Evolutionary conservation across 805 yeast genomes (phyloP).

Genomic region (Wickerhamiella azymoides): DNA sequence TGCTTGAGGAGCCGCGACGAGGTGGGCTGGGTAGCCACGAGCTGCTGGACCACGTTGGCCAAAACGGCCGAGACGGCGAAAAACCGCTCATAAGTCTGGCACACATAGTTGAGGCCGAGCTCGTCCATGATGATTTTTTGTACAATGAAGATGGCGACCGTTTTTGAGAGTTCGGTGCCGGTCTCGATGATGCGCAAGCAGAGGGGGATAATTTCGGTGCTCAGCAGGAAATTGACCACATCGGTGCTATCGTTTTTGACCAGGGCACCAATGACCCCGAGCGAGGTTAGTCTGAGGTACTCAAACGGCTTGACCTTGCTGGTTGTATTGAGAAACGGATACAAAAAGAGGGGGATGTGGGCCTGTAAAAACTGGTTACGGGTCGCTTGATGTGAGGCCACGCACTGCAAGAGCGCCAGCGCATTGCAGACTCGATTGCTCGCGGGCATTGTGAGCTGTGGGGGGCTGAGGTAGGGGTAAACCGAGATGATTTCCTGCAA

Average conservation of each 20-base stretch:
- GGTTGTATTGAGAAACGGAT: constrained; percentile 86
- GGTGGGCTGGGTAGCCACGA: constrained; percentile 43
- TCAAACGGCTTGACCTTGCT: constrained; percentile 89
- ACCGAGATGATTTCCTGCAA: constrained; percentile 82
- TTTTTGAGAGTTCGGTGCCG: constrained; percentile 83
- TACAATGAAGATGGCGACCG: constrained; percentile 91
- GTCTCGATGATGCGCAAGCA: constrained; percentile 92
- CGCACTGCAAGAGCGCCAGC: constrained; percentile 85
- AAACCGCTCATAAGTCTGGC: constrained; percentile 90
- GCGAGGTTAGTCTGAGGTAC: constrained; percentile 77
- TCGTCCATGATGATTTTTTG: constrained; percentile 89
- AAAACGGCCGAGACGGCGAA: constrained; percentile 86
- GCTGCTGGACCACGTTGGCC: constrained; percentile 76
- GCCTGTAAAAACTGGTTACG: constrained; percentile 74
- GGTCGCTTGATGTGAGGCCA: constrained; percentile 88
- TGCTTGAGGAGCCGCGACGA: constrained; percentile 82
- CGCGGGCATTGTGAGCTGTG: constrained; percentile 67
- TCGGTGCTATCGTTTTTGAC: constrained; percentile 94
- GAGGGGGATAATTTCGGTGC: constrained; percentile 94
- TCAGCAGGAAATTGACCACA: constrained; percentile 75
- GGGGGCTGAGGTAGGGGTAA: constrained; percentile 81
- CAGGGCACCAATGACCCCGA: constrained; percentile 93
- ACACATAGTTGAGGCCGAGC: constrained; percentile 77
- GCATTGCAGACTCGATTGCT: constrained; percentile 94
- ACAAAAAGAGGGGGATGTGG: constrained; percentile 79